Percentiles rank a stretch among this genome's conserved stretches.
Evolutionary conservation across 345 rosid species (phyloP).

Genomic region (Sonneratia alba): DNA sequence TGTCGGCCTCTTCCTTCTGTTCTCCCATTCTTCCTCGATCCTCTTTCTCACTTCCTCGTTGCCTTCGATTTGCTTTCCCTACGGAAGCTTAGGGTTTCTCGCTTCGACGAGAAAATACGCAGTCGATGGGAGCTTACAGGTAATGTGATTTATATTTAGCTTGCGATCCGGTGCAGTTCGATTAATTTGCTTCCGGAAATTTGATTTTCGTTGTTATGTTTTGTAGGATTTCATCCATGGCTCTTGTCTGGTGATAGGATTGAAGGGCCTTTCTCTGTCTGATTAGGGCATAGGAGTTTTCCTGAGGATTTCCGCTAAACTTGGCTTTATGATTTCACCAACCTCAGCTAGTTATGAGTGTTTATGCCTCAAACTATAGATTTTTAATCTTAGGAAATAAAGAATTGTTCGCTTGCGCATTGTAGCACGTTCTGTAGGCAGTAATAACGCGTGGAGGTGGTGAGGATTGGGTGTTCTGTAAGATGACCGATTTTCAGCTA

Average conservation of each 20-base stretch:
- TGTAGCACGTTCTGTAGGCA: not conserved
- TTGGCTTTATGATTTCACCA: not conserved
- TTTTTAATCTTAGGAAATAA: not conserved
- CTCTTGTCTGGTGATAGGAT: slow-evolving; percentile 3
- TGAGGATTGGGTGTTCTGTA: slow-evolving; percentile 12
- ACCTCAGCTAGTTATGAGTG: not conserved
- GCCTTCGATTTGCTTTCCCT: too few species aligned
- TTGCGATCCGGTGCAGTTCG: too few species aligned
- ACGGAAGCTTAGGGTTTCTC: too few species aligned
- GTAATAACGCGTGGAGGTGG: slow-evolving; percentile 8
- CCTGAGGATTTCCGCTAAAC: not conserved
- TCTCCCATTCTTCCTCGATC: too few species aligned
- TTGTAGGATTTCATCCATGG: not conserved
- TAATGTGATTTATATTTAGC: too few species aligned
- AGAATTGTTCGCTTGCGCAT: not conserved
- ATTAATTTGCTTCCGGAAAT: too few species aligned
- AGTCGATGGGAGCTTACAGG: too few species aligned
- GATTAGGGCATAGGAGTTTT: slow-evolving; percentile 4
- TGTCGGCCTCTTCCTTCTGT: too few species aligned
- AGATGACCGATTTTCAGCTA: slow-evolving; percentile 75
- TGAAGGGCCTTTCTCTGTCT: not conserved
- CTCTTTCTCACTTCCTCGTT: too few species aligned
- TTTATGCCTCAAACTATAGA: not conserved
- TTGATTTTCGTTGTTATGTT: not conserved
- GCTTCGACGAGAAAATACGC: too few species aligned